phyloP scores from a whole-genome alignment of 306 rosid genomes.

The Styphnolobium japonicum region DNA sequence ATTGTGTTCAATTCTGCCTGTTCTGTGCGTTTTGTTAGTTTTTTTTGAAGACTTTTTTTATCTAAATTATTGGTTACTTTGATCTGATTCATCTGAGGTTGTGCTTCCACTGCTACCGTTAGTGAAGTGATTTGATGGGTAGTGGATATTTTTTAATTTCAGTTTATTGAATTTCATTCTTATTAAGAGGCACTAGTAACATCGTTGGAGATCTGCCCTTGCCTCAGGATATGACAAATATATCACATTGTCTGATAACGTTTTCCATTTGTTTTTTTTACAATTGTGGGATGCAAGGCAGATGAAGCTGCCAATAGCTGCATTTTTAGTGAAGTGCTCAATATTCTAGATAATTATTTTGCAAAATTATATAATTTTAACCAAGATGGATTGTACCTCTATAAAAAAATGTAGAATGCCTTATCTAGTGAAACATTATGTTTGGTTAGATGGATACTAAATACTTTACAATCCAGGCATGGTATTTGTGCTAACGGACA shows the following conservation, averaged over 20 bases:
- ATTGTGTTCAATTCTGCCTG: slow-evolving; percentile 39
- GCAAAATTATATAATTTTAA: not conserved
- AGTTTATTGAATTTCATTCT: slow-evolving; percentile 25
- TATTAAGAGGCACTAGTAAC: slow-evolving; percentile 15
- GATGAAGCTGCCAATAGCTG: slow-evolving; percentile 22
- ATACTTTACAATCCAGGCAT: not conserved
- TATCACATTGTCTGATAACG: slow-evolving; percentile 26
- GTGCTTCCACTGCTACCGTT: slow-evolving; percentile 27
- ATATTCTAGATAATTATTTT: not conserved
- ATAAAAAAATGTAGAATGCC: slow-evolving; percentile 15
- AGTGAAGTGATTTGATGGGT: slow-evolving; percentile 19
- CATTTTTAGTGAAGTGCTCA: slow-evolving; percentile 21
- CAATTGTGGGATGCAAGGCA: slow-evolving; percentile 16
- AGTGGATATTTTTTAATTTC: slow-evolving; percentile 12
- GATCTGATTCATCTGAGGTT: slow-evolving; percentile 61
- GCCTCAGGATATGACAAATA: slow-evolving; percentile 13
- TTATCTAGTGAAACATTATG: slow-evolving; percentile 9
- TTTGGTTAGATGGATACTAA: slow-evolving; percentile 19
- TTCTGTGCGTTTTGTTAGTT: not conserved
- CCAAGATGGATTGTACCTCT: not conserved
- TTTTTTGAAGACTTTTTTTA: slow-evolving; percentile 19
- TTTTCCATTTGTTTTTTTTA: not conserved
- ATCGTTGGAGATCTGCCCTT: slow-evolving; percentile 46
- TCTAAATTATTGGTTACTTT: slow-evolving; percentile 28
- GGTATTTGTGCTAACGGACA: not conserved